Percentiles rank a stretch among this genome's conserved stretches.
Evolutionary conservation across 805 yeast genomes (phyloP).

Genomic region (Spathaspora boniae): DNA sequence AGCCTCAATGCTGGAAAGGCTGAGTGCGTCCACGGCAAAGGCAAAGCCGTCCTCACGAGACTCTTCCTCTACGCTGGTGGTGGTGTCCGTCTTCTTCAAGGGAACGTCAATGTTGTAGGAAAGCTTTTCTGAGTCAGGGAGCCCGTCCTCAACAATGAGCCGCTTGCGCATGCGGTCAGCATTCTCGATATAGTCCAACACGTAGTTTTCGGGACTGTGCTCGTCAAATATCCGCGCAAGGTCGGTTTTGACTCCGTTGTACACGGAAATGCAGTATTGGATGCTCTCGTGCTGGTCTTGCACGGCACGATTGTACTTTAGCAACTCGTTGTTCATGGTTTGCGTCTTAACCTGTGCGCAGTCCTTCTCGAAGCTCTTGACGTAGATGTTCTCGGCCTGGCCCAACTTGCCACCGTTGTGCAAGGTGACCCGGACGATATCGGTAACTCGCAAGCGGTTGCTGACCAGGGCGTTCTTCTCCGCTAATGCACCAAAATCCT

Average conservation of each 20-base stretch:
- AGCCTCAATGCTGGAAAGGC: conserved; percentile 15
- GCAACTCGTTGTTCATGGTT: conserved; percentile 44
- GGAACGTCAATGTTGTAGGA: conserved; percentile 42
- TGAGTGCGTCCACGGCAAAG: conserved; percentile 25
- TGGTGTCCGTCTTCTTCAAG: conserved; percentile 14
- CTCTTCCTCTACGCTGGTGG: neutral
- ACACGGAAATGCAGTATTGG: conserved; percentile 44
- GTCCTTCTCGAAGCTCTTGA: conserved; percentile 34
- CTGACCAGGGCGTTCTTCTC: conserved; percentile 16
- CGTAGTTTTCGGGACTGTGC: conserved; percentile 32
- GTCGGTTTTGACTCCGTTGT: conserved; percentile 46
- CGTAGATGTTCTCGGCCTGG: conserved; percentile 26
- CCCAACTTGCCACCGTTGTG: conserved; percentile 35
- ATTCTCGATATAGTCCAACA: conserved; percentile 68
- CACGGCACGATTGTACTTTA: conserved; percentile 47
- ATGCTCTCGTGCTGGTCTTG: conserved; percentile 68
- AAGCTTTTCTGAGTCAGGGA: conserved; percentile 42
- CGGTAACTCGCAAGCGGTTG: conserved; percentile 20
- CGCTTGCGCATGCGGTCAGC: conserved; percentile 63
- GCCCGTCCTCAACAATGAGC: conserved; percentile 51
- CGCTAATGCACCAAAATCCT: conserved; percentile 20
- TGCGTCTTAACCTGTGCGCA: conserved; percentile 29
- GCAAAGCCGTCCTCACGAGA: conserved; percentile 8
- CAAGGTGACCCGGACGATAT: conserved; percentile 32
- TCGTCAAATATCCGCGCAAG: conserved; percentile 29